Conservation (phyloP, 371 early-diverging fungal genomes). For the Circinella minor region DNA sequence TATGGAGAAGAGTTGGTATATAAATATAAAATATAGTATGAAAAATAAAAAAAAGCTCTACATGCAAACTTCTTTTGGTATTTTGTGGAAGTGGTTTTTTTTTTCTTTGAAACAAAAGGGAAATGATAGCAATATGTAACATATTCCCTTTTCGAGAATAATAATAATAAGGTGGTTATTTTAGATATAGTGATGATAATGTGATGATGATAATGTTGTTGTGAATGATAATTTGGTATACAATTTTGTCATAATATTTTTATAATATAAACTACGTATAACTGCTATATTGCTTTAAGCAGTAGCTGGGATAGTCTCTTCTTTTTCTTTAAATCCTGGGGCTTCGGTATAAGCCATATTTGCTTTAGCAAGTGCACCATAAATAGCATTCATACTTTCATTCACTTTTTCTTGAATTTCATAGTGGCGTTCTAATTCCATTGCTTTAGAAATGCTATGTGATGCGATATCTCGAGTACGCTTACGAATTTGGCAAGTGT, state of each 20-base stretch:
- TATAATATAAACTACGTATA: not conserved
- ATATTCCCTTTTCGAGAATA: not conserved
- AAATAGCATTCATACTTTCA: slow-evolving; percentile 38
- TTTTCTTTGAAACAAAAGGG: not conserved
- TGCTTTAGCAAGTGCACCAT: slow-evolving; percentile 51
- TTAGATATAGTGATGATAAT: no score
- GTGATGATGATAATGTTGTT: no score
- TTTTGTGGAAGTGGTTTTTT: not conserved
- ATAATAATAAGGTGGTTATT: no score
- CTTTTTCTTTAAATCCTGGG: slow-evolving; percentile 28
- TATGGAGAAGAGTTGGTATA: not conserved
- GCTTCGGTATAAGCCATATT: slow-evolving; percentile 65
- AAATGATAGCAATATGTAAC: not conserved
- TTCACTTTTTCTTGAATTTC: slow-evolving; percentile 62
- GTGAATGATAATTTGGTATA: no score
- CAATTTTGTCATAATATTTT: no score
- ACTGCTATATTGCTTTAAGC: not conserved
- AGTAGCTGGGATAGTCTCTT: not conserved
- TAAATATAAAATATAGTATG: no score
- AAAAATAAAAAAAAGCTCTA: not conserved
- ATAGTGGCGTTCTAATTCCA: slow-evolving; percentile 66
- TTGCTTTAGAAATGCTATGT: slow-evolving; percentile 58
- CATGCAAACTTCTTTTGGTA: not conserved
- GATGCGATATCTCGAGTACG: slow-evolving; percentile 59
- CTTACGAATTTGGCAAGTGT: slow-evolving; percentile 58